A percentile compares a stretch with the other conserved stretches of the same genome.
Evolutionary conservation across 2,329 filamentous ascomycete species (phyloP).

Genomic region (Samsoniella hepiali): DNA sequence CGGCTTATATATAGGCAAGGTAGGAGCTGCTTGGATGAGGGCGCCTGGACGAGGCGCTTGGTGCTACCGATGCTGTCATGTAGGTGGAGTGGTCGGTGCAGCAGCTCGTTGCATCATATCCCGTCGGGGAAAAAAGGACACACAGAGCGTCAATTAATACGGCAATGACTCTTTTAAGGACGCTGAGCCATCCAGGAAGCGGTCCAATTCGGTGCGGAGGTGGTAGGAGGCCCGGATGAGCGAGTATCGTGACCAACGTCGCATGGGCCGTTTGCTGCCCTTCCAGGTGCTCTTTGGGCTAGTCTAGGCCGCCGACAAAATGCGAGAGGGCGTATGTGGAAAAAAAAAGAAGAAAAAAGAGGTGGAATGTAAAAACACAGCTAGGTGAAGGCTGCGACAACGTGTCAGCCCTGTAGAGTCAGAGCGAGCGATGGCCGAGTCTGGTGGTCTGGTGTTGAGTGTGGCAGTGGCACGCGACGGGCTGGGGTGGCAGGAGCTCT

Average conservation of each 20-base stretch:
- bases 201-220: background rate
- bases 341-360: background rate
- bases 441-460: background rate
- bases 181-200: background rate
- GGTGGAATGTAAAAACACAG: background rate
- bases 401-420: constrained; percentile 5
- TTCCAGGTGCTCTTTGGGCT: background rate
- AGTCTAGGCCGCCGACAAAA: background rate
- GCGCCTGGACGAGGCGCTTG: background rate
- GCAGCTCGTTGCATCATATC: background rate
- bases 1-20: background rate
- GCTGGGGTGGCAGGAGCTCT: background rate
- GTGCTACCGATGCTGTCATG: background rate
- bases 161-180: background rate
- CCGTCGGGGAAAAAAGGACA: background rate
- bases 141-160: background rate
- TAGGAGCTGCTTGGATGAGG: background rate
- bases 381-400: background rate
- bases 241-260: background rate
- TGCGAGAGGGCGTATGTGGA: background rate
- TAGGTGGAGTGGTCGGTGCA: background rate
- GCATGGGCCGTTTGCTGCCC: background rate
- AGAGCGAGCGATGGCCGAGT: background rate
- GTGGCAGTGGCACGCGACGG: background rate
- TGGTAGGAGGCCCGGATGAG: background rate